Evolutionary conservation across 202 grass and related monocot species (phyloP).

Genomic region (Carex sylvatica): DNA sequence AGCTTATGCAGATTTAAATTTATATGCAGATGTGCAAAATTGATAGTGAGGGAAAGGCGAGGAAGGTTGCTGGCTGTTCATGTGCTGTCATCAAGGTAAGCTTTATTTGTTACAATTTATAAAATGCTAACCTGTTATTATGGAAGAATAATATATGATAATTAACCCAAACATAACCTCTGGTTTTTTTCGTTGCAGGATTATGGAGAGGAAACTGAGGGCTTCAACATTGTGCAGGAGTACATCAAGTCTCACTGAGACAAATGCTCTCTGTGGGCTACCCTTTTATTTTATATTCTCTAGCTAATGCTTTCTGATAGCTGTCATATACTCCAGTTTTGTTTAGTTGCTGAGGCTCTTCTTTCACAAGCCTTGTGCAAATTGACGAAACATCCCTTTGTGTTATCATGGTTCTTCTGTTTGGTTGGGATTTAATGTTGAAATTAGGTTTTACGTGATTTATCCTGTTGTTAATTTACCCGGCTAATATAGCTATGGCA

Average conservation of each 20-base stretch:
- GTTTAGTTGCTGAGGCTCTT: background rate
- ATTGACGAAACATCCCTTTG: background rate
- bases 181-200: constrained; percentile 31
- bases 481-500: background rate
- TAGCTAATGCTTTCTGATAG: background rate
- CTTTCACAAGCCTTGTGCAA: background rate
- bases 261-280: background rate
- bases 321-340: background rate
- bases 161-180: background rate
- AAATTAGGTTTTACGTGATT: background rate
- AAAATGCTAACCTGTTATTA: background rate
- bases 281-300: constrained; percentile 2
- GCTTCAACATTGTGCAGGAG: constrained; percentile 64
- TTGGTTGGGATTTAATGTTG: background rate
- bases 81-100: constrained; percentile 61
- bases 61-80: constrained; percentile 59
- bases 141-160: background rate
- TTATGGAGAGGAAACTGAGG: constrained; percentile 64
- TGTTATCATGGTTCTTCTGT: background rate
- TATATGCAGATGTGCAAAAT: constrained; percentile 59
- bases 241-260: constrained; percentile 53
- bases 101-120: background rate
- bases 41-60: constrained; percentile 54
- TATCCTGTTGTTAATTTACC: background rate
- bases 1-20: background rate